Conservation (phyloP, 768 basidiomycete genomes). For the Coprinellus micaceus region DNA sequence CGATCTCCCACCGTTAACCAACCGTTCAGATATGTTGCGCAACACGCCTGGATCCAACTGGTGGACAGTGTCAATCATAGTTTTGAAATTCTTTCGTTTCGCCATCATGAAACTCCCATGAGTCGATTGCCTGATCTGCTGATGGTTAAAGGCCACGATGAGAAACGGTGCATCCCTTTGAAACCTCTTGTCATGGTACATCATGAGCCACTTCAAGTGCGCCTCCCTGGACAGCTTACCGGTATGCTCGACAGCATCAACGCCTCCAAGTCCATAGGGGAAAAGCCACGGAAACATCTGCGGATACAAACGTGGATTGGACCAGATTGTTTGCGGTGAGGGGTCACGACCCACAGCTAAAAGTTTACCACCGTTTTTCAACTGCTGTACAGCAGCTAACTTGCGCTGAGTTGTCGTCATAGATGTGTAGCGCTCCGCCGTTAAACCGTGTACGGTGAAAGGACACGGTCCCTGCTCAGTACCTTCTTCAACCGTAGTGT, state of each 20-base stretch:
- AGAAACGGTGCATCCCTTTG: constrained; percentile 29
- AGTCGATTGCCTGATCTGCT: constrained; percentile 24
- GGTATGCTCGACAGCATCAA: no score
- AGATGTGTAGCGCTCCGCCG: constrained; percentile 19
- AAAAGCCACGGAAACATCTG: no score
- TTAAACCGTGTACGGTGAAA: constrained; percentile 36
- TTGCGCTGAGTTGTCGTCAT: constrained; percentile 18
- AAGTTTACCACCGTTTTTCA: constrained; percentile 21
- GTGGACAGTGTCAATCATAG: constrained; percentile 16
- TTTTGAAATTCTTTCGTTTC: constrained; percentile 17
- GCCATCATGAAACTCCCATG: constrained; percentile 1
- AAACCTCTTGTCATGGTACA: constrained; percentile 35
- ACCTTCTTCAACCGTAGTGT: not conserved
- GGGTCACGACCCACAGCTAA: constrained; percentile 26
- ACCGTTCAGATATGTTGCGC: not conserved
- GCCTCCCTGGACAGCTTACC: constrained; percentile 9
- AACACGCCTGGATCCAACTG: constrained; percentile 18
- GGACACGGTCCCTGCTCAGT: constrained; percentile 25
- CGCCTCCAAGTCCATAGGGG: constrained; percentile 30
- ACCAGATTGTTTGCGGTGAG: constrained; percentile 25
- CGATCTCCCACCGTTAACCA: not conserved
- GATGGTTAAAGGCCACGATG: constrained; percentile 29
- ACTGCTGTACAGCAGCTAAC: constrained; percentile 22
- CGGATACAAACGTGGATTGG: constrained; percentile 23
- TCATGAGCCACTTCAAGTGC: constrained; percentile 22